Evolutionary conservation across 2,329 filamentous ascomycete genomes (phyloP).

Genomic region (Fusarium mangiferae): DNA sequence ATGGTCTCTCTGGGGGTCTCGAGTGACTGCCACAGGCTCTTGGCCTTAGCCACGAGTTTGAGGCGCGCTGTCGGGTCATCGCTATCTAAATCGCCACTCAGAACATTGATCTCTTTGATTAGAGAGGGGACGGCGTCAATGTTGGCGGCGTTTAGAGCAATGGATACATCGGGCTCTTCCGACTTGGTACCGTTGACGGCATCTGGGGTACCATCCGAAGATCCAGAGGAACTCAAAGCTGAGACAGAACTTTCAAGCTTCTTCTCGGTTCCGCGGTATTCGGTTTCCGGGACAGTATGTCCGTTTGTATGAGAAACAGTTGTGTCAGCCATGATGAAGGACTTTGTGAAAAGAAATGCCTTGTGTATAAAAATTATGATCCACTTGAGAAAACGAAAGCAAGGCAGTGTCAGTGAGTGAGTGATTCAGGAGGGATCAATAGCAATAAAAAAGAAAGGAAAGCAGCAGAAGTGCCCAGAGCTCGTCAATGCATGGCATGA

Average conservation of each 20-base stretch:
- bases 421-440: neutral
- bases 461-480: neutral
- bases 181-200: neutral
- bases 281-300: neutral
- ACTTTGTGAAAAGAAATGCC: neutral
- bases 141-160: conserved; percentile 26
- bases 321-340: neutral
- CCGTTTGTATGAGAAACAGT: neutral
- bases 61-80: conserved; percentile 39
- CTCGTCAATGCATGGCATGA: neutral
- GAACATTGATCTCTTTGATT: conserved; percentile 17
- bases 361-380: neutral
- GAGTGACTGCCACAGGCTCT: conserved; percentile 47
- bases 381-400: neutral
- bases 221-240: neutral
- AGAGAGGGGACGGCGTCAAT: conserved; percentile 18
- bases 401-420: neutral
- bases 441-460: neutral
- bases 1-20: conserved; percentile 61
- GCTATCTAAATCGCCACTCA: neutral
- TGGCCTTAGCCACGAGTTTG: conserved; percentile 49
- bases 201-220: neutral
- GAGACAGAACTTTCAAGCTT: neutral
- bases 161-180: conserved; percentile 6
- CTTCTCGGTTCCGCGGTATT: neutral